Conservation (phyloP, 2,329 filamentous ascomycete genomes). For the Falciphora oryzae region DNA sequence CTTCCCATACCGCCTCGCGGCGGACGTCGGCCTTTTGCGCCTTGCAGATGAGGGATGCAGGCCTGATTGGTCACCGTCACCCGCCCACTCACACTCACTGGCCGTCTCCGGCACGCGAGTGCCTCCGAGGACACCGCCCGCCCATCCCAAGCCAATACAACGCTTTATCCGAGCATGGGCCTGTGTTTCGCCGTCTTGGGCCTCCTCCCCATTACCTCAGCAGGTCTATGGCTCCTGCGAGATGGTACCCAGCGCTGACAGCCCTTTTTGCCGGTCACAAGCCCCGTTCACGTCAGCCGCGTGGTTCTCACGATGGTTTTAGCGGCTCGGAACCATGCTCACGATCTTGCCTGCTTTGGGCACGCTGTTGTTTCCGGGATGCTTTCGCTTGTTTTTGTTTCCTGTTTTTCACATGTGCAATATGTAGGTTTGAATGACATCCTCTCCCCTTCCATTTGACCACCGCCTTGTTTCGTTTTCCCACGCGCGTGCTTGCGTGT, state of each 20-base stretch:
- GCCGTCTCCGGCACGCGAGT: background rate
- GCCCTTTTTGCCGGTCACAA: background rate
- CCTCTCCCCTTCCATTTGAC: background rate
- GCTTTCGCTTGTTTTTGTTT: background rate
- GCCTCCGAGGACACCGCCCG: background rate
- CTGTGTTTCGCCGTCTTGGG: background rate
- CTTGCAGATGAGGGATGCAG: background rate
- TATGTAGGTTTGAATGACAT: background rate
- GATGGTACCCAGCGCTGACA: background rate
- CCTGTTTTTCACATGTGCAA: background rate
- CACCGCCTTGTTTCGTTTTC: background rate
- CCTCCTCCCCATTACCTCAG: background rate
- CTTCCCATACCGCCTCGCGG: background rate
- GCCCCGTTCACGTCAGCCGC: background rate
- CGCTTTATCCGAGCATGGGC: background rate
- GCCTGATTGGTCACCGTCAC: background rate
- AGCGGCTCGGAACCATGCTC: background rate
- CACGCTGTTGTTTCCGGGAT: background rate
- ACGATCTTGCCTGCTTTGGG: background rate
- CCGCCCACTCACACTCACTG: background rate
- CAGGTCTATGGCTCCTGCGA: background rate
- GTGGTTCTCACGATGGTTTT: background rate
- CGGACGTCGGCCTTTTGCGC: background rate
- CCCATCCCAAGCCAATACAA: background rate
- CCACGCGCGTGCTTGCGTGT: background rate